Percentiles rank a stretch among this genome's conserved stretches.
Evolutionary conservation across 495 filamentous ascomycete species (phyloP).

Genomic region (Darksidea phi): DNA sequence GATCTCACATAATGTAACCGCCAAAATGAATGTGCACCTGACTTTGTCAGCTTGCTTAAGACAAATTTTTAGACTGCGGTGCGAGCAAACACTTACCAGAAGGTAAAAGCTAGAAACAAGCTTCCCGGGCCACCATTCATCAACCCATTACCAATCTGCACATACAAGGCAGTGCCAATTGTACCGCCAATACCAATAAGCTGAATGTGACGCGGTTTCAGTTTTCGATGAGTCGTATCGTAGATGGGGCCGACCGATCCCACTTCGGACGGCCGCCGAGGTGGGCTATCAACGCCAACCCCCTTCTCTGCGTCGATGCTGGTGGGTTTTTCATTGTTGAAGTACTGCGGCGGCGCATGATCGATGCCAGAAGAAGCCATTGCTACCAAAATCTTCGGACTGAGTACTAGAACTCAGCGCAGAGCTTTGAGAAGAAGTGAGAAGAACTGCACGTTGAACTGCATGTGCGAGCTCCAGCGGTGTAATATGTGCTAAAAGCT

Average conservation of each 20-base stretch:
- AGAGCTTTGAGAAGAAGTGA: conserved; percentile 31
- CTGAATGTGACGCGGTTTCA: conserved; percentile 68
- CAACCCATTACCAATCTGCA: conserved; percentile 68
- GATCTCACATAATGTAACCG: conserved; percentile 60
- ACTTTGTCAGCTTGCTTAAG: neutral
- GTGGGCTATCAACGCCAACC: conserved; percentile 6
- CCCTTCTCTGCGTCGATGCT: conserved; percentile 9
- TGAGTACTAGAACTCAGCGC: conserved; percentile 13
- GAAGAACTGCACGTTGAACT: conserved; percentile 30
- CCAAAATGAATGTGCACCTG: conserved; percentile 68
- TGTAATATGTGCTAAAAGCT: conserved; percentile 6
- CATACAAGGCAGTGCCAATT: conserved; percentile 78
- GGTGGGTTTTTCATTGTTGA: conserved; percentile 6
- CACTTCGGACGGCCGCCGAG: conserved; percentile 7
- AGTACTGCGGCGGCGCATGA: conserved; percentile 19
- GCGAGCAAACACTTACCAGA: conserved; percentile 64
- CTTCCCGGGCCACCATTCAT: conserved; percentile 72
- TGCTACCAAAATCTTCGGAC: neutral
- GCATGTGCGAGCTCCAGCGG: conserved; percentile 12
- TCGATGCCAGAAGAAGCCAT: conserved; percentile 37
- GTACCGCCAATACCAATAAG: conserved; percentile 75
- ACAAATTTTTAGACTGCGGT: neutral
- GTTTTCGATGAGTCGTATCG: conserved; percentile 57
- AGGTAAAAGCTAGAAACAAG: conserved; percentile 72
- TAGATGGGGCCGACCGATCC: conserved; percentile 36